phyloP scores from a whole-genome alignment of 306 rosid genomes.

The Sphenostylis stenocarpa region DNA sequence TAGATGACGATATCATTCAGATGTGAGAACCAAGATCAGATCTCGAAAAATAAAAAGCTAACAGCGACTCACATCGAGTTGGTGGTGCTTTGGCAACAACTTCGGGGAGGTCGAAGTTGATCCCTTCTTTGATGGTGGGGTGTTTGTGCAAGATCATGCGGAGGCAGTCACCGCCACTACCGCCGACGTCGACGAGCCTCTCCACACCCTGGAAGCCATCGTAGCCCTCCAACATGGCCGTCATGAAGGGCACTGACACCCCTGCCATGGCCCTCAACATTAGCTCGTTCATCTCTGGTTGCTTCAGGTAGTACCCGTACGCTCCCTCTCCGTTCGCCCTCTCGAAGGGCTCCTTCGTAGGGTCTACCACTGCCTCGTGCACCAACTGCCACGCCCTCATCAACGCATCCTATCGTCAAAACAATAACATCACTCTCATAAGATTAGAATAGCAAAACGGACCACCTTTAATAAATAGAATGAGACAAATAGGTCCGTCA shows the following conservation, averaged over 20 bases:
- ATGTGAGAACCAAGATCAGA: background rate
- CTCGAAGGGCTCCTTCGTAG: constrained; percentile 71
- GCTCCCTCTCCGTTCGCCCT: constrained; percentile 79
- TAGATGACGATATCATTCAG: background rate
- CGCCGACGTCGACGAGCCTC: constrained; percentile 84
- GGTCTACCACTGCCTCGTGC: constrained; percentile 86
- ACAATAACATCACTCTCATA: background rate
- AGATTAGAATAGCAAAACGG: too few species aligned
- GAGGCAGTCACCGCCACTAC: constrained; percentile 92
- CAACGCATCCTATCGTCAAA: constrained; percentile 53
- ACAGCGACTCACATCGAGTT: constrained; percentile 39
- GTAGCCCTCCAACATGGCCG: constrained; percentile 60
- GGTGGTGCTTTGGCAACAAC: constrained; percentile 80
- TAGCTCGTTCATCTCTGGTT: constrained; percentile 72
- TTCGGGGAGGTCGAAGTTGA: constrained; percentile 82
- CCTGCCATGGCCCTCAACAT: constrained; percentile 90
- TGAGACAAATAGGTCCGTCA: too few species aligned
- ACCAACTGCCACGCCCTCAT: constrained; percentile 85
- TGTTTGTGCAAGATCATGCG: constrained; percentile 66
- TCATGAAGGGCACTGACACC: constrained; percentile 83
- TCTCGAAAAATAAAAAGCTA: background rate
- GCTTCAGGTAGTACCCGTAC: constrained; percentile 66
- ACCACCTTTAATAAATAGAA: too few species aligned
- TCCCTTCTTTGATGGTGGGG: constrained; percentile 54
- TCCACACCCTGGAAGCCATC: constrained; percentile 63